A percentile compares a stretch with the other conserved stretches of the same genome.
These are phyloP conservation scores for Saccharomyces hybrid DNA, from an alignment of 1,139 yeast species.

Conservation along the genomic window DNA sequence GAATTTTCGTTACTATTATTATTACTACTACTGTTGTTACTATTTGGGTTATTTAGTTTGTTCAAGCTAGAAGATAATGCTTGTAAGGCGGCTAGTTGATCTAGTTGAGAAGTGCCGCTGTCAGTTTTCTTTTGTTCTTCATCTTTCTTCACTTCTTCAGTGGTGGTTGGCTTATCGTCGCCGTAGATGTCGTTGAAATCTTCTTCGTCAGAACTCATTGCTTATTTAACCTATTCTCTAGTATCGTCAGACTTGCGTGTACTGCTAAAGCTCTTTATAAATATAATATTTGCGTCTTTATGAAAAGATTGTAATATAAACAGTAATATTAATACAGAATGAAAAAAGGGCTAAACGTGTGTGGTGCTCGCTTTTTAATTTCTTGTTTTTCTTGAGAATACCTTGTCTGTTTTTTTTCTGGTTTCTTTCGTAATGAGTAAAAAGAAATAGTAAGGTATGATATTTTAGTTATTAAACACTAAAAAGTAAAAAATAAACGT, in stretches of 20 bases:
- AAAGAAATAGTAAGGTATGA: background rate
- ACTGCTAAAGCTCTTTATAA: background rate
- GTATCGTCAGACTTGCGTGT: background rate
- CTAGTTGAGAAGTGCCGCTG: conserved; percentile 8
- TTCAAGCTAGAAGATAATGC: conserved; percentile 25
- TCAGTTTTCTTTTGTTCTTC: conserved; percentile 6
- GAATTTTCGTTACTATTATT: conserved; percentile 8
- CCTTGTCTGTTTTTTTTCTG: background rate
- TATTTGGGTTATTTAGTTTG: conserved; percentile 31
- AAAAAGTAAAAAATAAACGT: background rate
- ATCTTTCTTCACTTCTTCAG: conserved; percentile 12
- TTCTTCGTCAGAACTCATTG: conserved; percentile 61
- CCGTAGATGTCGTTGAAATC: conserved; percentile 75
- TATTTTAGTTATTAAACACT: background rate
- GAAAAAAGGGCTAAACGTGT: background rate
- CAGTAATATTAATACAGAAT: background rate
- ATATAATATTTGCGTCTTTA: background rate
- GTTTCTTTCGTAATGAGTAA: background rate
- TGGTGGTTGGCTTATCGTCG: conserved; percentile 25
- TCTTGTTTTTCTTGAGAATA: background rate
- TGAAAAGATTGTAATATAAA: conserved; percentile 1
- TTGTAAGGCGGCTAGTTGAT: conserved; percentile 10
- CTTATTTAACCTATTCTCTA: conserved; percentile 12
- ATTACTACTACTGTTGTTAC: conserved; percentile 11
- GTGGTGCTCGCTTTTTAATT: background rate